Conservation (phyloP, 331 rosid species). For the Saraca asoca region DNA sequence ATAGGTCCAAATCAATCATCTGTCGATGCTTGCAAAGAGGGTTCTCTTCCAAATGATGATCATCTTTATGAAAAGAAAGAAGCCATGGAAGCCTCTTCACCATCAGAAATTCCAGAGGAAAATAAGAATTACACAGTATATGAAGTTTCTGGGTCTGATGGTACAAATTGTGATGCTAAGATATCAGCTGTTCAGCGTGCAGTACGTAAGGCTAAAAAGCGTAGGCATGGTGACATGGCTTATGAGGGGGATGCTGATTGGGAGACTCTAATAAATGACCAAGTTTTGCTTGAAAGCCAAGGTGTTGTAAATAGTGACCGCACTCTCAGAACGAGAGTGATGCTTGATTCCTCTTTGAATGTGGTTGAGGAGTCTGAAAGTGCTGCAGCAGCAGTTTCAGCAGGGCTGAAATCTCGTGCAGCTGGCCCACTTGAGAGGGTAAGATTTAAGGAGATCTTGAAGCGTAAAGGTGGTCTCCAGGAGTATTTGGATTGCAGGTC, state of each 20-base stretch:
- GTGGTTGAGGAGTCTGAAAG: constrained; percentile 65
- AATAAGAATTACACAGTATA: constrained; percentile 59
- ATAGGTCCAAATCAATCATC: constrained; percentile 43
- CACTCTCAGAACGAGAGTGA: constrained; percentile 54
- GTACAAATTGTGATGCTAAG: constrained; percentile 50
- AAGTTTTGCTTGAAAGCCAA: constrained; percentile 50
- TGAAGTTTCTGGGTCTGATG: constrained; percentile 53
- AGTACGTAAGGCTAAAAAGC: constrained; percentile 62
- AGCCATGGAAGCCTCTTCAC: constrained; percentile 44
- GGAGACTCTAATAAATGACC: constrained; percentile 67
- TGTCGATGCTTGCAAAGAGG: constrained; percentile 22
- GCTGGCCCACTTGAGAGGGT: constrained; percentile 87
- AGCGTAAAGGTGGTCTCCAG: constrained; percentile 95
- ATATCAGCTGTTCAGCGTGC: constrained; percentile 54
- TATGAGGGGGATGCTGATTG: constrained; percentile 99
- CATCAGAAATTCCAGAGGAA: constrained; percentile 56
- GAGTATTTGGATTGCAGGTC: constrained; percentile 94
- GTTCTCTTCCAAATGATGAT: constrained; percentile 26
- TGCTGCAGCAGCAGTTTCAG: constrained; percentile 86
- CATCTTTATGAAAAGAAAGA: not conserved
- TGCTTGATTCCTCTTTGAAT: constrained; percentile 58
- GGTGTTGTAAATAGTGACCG: constrained; percentile 46
- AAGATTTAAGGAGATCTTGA: constrained; percentile 88
- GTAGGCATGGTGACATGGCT: constrained; percentile 92
- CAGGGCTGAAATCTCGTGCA: constrained; percentile 86